phyloP scores from a whole-genome alignment of 2,329 filamentous ascomycete species.

The Dactylellina leptospora region DNA sequence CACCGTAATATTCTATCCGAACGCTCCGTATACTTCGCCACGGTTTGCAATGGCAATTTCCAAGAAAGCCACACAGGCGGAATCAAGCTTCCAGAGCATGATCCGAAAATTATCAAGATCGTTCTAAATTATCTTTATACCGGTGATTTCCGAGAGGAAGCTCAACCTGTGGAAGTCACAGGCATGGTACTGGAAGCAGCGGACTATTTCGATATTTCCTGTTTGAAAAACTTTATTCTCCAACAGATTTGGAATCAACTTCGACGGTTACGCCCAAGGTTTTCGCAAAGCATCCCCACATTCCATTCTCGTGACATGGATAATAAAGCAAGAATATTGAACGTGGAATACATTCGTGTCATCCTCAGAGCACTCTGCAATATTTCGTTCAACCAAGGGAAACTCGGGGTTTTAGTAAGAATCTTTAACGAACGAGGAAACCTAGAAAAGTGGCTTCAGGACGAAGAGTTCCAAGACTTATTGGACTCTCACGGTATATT shows the following conservation, averaged over 20 bases:
- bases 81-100: not conserved
- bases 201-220: slow-evolving; percentile 3
- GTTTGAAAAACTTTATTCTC: not conserved
- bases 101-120: not conserved
- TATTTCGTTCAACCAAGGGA: not conserved
- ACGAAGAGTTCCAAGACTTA: not conserved
- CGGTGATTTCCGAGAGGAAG: not conserved
- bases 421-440: not conserved
- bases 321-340: not conserved
- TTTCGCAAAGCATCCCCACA: not conserved
- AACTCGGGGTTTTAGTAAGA: not conserved
- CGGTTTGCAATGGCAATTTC: slow-evolving; percentile 38
- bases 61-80: not conserved
- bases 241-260: slow-evolving; percentile 2
- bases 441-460: not conserved
- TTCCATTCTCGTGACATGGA: no score
- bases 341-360: not conserved
- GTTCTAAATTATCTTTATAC: slow-evolving; percentile 5
- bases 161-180: not conserved
- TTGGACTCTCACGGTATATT: not conserved
- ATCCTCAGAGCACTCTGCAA: not conserved
- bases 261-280: not conserved
- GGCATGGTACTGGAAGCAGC: not conserved
- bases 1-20: slow-evolving; percentile 53
- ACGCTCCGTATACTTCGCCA: slow-evolving; percentile 53